These are phyloP conservation scores for Rubia yunnanensis DNA, from an alignment of 257 asterid species.

Conservation along the genomic window DNA sequence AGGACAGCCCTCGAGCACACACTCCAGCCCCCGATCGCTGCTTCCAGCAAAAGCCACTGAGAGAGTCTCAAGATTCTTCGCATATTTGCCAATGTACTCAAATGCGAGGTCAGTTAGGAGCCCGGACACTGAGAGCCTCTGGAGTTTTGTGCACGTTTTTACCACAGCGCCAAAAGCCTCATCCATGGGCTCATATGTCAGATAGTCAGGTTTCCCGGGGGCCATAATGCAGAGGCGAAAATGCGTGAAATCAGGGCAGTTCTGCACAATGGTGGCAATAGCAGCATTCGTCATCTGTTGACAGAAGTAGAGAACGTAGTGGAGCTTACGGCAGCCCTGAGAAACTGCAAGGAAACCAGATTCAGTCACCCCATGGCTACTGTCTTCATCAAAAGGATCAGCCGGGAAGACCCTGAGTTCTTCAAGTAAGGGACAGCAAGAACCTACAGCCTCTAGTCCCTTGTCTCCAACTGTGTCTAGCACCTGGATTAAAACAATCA, in stretches of 20 bases:
- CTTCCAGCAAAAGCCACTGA: conserved; percentile 86
- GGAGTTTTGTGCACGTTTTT: conserved; percentile 61
- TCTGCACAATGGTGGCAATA: conserved; percentile 48
- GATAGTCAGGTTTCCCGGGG: conserved; percentile 59
- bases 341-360: conserved; percentile 72
- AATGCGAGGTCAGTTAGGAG: conserved; percentile 65
- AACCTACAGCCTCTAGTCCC: conserved; percentile 75
- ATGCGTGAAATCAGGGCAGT: conserved; percentile 83
- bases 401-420: conserved; percentile 78
- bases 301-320: conserved; percentile 76
- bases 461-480: conserved; percentile 68
- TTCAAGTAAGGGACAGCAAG: conserved; percentile 69
- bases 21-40: conserved; percentile 76
- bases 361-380: conserved; percentile 58
- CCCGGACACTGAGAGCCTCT: conserved; percentile 75
- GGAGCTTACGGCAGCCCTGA: conserved; percentile 68
- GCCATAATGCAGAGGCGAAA: conserved; percentile 89
- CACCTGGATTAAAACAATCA: conserved; percentile 33
- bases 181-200: conserved; percentile 73
- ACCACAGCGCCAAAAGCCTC: conserved; percentile 87
- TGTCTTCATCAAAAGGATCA: conserved; percentile 45
- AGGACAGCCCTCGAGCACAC: conserved; percentile 62
- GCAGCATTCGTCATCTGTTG: conserved; percentile 88
- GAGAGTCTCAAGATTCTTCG: conserved; percentile 70
- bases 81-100: conserved; percentile 68